phyloP scores from a whole-genome alignment of 179 eudicot genomes.

The Sideroxylon spinosum region DNA sequence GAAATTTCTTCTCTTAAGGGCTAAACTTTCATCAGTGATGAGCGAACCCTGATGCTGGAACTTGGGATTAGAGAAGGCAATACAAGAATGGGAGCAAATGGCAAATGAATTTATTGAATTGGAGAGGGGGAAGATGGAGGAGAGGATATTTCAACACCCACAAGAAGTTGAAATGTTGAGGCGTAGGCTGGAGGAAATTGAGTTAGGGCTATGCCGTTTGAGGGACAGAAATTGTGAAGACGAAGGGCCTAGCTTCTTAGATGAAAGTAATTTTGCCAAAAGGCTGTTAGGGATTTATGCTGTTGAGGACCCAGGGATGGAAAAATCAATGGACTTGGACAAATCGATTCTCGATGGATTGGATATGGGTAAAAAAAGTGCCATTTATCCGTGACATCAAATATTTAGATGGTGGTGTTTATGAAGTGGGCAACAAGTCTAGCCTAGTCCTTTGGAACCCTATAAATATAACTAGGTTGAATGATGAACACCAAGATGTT shows the following conservation, averaged over 20 bases:
- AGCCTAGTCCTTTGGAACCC: conserved; percentile 1
- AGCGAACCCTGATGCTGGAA: conserved; percentile 44
- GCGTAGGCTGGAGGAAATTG: conserved; percentile 66
- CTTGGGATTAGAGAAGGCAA: conserved; percentile 63
- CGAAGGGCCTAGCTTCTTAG: conserved; percentile 30
- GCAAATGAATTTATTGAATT: conserved; percentile 64
- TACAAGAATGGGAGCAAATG: conserved; percentile 72
- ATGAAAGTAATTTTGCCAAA: conserved; percentile 51
- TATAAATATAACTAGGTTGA: conserved; percentile 5
- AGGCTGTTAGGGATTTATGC: conserved; percentile 52
- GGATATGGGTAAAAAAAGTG: conserved; percentile 50
- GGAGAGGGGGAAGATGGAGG: conserved; percentile 83
- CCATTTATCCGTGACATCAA: conserved; percentile 34
- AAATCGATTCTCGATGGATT: too few relatives aligned
- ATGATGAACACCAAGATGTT: conserved; percentile 16
- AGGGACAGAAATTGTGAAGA: conserved; percentile 49
- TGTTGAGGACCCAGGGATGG: conserved; percentile 77
- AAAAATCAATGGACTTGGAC: conserved; percentile 78
- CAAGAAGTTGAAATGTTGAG: conserved; percentile 70
- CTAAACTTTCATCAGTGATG: conserved; percentile 48
- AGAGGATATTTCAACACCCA: conserved; percentile 59
- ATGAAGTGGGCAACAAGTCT: conserved; percentile 4
- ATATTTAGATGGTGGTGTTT: conserved; percentile 28
- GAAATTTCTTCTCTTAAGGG: conserved; percentile 63
- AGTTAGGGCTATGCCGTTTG: conserved; percentile 52